A percentile compares a stretch with the other conserved stretches of the same genome.
These are phyloP conservation scores for Lepidium aucheri DNA, from an alignment of 345 rosid genomes.

Conservation along the genomic window DNA sequence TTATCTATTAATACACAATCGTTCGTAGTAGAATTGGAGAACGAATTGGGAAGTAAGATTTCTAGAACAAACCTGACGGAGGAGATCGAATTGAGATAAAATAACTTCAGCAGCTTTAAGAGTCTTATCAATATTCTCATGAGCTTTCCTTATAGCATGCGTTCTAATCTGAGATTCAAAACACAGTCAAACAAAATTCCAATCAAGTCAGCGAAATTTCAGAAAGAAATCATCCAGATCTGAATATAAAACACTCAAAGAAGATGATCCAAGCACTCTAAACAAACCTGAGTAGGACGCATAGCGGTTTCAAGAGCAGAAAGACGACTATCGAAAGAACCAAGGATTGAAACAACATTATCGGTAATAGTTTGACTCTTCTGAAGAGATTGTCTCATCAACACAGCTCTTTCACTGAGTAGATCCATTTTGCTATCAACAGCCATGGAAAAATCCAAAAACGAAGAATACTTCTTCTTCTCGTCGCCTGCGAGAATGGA, in stretches of 20 bases:
- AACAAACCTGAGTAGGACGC: constrained; percentile 94
- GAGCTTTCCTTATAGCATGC: constrained; percentile 91
- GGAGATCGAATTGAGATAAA: constrained; percentile 70
- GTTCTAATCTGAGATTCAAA: constrained; percentile 64
- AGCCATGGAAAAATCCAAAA: constrained; percentile 31
- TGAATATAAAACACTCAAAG: background rate
- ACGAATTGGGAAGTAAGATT: background rate
- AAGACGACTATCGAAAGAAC: constrained; percentile 97
- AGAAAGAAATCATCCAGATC: background rate
- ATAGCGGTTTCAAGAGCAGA: constrained; percentile 97
- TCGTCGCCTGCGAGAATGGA: background rate
- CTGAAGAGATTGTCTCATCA: constrained; percentile 75
- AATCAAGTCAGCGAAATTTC: constrained; percentile 5
- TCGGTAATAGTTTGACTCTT: constrained; percentile 91
- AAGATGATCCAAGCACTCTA: background rate
- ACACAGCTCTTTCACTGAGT: constrained; percentile 60
- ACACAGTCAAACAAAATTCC: constrained; percentile 24
- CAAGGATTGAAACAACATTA: constrained; percentile 78
- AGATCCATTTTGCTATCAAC: constrained; percentile 51
- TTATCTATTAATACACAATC: background rate
- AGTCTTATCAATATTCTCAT: constrained; percentile 92
- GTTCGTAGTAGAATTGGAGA: background rate
- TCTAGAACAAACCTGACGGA: constrained; percentile 60
- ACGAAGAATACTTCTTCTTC: background rate
- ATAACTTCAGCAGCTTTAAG: constrained; percentile 82